Base-by-base conservation (phyloP, 202 grass and related monocot species). In the Carex sylvatica region DNA sequence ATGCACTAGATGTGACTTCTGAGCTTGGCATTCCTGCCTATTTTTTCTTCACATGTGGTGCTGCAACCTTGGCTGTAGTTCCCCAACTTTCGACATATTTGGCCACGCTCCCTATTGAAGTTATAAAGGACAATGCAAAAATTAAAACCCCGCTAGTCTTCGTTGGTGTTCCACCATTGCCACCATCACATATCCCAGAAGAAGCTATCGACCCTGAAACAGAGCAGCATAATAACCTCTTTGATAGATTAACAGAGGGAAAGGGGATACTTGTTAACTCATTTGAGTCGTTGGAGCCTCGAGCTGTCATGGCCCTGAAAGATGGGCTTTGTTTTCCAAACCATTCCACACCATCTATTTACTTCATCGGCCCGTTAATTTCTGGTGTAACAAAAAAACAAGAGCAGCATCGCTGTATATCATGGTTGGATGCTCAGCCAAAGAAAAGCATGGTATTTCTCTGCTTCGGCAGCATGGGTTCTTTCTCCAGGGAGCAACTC, bases 381-480 rank as follows among this genome's bases (percentile, higher is more conserved):
- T 62, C 47, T 0, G 73, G 61, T 16, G 46, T 2, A 11, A 69
- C 61, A 0, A 74, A 56, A 31, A 80, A 61, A 18, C 46, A 56
- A 44, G 71, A 87, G 61, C 38, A 7, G 24, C 84, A 88, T 38
- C 74, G 68, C 6, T 91, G 91, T 82, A 65, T 92, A 1, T 63
- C 10, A 9, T 94, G 94, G 90, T 67, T 97, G 19, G 90, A 97
- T 60, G 6, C 5, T 18, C 92, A 94, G 58, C 85, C 88, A 2
- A 83, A 88, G 44, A 4, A n/a, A 28, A 94, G 92, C 24, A 87
- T 97, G 0, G 94, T 94, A 61, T 91, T 92, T 80, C 88, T 97
- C 49, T 74, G 36, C 55, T 97, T 94, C 33, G 92, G 94, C 4
- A 97, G 92, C 67, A 0, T 74, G 81, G 88, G 90, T 20, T 33